phyloP scores from a whole-genome alignment of 2,329 filamentous ascomycete genomes.

The Colletotrichum costaricense region DNA sequence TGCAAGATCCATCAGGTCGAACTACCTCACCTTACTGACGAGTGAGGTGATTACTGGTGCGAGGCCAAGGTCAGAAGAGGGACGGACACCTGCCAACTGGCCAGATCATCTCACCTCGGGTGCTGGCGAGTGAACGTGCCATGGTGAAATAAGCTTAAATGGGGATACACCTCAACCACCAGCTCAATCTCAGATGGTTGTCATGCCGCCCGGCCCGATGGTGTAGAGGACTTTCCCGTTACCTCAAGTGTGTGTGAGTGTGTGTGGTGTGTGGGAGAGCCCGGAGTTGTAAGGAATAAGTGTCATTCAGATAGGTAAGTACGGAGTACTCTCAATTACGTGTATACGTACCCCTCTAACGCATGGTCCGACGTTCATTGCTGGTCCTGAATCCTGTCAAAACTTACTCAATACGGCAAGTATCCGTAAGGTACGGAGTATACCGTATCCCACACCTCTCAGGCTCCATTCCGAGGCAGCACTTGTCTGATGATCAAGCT shows the following conservation, averaged over 20 bases:
- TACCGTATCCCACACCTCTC: no score
- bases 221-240: background rate
- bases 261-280: background rate
- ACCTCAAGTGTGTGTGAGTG: background rate
- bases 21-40: background rate
- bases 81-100: conserved; percentile 6
- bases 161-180: conserved; percentile 7
- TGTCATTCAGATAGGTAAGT: background rate
- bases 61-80: background rate
- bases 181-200: conserved; percentile 6
- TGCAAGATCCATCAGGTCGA: background rate
- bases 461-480: no score
- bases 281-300: background rate
- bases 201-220: background rate
- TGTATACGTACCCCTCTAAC: background rate
- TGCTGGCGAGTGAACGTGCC: conserved; percentile 1
- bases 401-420: no score
- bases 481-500: background rate
- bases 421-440: no score
- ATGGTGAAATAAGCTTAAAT: conserved; percentile 33
- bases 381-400: no score
- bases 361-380: background rate
- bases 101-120: conserved; percentile 22
- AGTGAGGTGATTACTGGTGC: background rate
- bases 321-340: background rate